Evolutionary conservation across 1,139 yeast genomes (phyloP).

Genomic region (Lizanozyma gosingica): DNA sequence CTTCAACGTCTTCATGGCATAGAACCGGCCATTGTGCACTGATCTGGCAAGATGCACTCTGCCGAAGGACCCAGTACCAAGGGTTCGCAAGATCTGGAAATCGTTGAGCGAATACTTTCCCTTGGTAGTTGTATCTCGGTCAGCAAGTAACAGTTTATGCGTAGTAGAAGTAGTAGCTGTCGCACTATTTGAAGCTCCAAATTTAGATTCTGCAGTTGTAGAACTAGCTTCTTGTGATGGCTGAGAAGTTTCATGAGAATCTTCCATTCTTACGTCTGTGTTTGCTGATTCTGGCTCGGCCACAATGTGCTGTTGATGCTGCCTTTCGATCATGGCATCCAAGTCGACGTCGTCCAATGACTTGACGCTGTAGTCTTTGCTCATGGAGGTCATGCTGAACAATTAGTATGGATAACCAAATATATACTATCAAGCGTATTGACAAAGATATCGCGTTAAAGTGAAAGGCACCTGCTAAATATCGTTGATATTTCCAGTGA

Average conservation of each 20-base stretch:
- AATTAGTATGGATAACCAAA: too few species aligned
- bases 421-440: too few species aligned
- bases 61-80: constrained; percentile 59
- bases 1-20: constrained; percentile 51
- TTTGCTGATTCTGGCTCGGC: too few species aligned
- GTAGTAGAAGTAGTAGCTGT: too few species aligned
- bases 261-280: too few species aligned
- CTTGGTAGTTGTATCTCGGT: constrained; percentile 17
- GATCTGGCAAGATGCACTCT: constrained; percentile 51
- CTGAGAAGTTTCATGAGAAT: not conserved
- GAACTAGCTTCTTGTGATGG: not conserved
- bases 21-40: constrained; percentile 50
- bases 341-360: constrained; percentile 2
- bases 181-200: too few species aligned
- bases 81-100: constrained; percentile 44
- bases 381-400: too few species aligned
- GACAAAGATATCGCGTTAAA: too few species aligned
- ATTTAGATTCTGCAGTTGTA: not conserved
- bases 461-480: too few species aligned
- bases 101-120: constrained; percentile 50
- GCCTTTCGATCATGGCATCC: constrained; percentile 3
- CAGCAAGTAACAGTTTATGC: too few species aligned
- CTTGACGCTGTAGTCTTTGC: constrained; percentile 1
- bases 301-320: constrained; percentile 3
- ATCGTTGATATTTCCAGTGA: too few species aligned